Base-by-base conservation (phyloP, 305 asterid species). In the Fraxinus paxiana region DNA sequence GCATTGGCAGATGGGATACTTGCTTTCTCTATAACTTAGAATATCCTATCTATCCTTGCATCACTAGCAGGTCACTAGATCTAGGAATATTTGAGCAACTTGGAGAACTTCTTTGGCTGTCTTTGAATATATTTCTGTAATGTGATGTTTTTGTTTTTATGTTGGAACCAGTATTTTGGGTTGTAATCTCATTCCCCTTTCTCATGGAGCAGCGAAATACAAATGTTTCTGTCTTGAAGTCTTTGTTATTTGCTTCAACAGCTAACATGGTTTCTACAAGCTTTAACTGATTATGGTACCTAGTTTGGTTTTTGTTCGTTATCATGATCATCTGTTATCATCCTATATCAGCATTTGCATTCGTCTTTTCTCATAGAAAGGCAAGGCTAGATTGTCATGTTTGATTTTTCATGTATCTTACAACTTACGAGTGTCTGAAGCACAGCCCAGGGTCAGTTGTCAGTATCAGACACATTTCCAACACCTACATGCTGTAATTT, bases 141-240 rank as follows among this genome's bases (percentile, higher is more conserved):
- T 34, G 77, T 22, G 38, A 73, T 20, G 3, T n/a, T 24, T 61
- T 24, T 61, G 28, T 83, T 79, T 30, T 75, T 61, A 33, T 65
- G 69, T 26, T 24, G 73, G 35, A n/a, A 22, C 70, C 33, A 22
- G 15, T 20, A 20, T 61, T n/a, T 9, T 8, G 31, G 70, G 70
- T 82, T 30, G 78, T n/a, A 67, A 18, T 81, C 67, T 46, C 65
- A 20, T 34, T 37, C 34, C 63, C 74, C 18, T 82, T 59, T 38
- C 35, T 65, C 37, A 28, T 18, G 38, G 33, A 59, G 77, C 63
- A 51, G 67, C 81, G n/a, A 34, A 67, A 43, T 69, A 9, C 65
- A 43, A 15, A 41, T 15, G 35, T 48, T 75, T 67, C 1, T 37
- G 15, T 76, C 70, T 8, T 61, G n/a, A 48, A 51, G n/a, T 83